Evolutionary conservation across 2,329 filamentous ascomycete genomes (phyloP).

Genomic region (Fusarium foetens): DNA sequence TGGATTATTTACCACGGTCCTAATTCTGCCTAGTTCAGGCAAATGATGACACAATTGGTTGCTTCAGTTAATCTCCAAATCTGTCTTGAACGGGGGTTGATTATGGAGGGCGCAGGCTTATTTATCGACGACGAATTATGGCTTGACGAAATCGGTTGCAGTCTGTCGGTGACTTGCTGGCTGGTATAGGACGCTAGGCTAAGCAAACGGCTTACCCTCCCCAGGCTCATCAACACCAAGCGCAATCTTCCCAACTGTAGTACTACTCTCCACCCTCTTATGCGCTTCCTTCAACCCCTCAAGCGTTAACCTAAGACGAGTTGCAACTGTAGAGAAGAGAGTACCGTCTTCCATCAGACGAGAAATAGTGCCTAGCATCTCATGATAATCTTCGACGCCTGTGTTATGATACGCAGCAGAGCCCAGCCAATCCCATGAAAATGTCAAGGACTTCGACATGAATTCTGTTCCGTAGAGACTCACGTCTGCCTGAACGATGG

Average conservation of each 20-base stretch:
- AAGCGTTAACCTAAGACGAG: not conserved
- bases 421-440: not conserved
- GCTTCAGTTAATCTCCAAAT: no score
- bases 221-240: not conserved
- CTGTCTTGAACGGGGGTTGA: no score
- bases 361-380: not conserved
- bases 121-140: no score
- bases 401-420: constrained; percentile 1
- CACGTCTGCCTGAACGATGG: not conserved
- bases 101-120: no score
- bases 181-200: not conserved
- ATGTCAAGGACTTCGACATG: not conserved
- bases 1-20: not conserved
- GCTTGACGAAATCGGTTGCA: no score
- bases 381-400: not conserved
- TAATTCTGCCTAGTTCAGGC: not conserved
- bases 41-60: not conserved
- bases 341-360: not conserved
- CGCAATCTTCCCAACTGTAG: not conserved
- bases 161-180: no score
- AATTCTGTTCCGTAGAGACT: not conserved
- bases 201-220: not conserved
- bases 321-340: not conserved
- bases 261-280: not conserved
- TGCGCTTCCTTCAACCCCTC: not conserved